phyloP scores from a whole-genome alignment of 805 yeast genomes.

The Candida sakaeoensis region DNA sequence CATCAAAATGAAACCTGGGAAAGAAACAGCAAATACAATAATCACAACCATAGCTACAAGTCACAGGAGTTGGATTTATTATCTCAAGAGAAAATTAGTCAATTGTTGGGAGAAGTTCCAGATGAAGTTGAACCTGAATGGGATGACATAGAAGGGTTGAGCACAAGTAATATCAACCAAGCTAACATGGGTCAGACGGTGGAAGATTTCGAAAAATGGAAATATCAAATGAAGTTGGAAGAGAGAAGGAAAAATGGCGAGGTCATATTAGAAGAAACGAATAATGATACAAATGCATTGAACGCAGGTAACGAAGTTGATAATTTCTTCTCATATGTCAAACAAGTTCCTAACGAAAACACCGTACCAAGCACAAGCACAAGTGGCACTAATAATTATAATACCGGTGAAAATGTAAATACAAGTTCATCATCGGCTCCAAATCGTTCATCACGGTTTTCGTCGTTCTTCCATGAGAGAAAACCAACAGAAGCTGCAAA shows the following conservation, averaged over 20 bases:
- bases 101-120: constrained; percentile 31
- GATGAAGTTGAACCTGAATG: constrained; percentile 39
- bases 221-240: constrained; percentile 48
- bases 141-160: constrained; percentile 19
- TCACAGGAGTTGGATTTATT: constrained; percentile 26
- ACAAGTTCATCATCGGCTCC: constrained; percentile 6
- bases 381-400: constrained; percentile 6
- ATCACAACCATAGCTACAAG: constrained; percentile 9
- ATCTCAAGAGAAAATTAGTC: constrained; percentile 30
- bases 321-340: constrained; percentile 40
- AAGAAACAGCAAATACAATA: constrained; percentile 11
- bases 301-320: constrained; percentile 39
- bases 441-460: constrained; percentile 33
- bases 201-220: constrained; percentile 60
- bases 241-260: constrained; percentile 48
- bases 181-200: constrained; percentile 45
- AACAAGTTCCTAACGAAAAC: constrained; percentile 23
- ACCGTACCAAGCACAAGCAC: constrained; percentile 3
- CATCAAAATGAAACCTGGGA: constrained; percentile 29
- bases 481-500: background rate
- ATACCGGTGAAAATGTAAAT: background rate
- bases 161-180: constrained; percentile 16
- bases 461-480: constrained; percentile 26
- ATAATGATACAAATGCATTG: constrained; percentile 8
- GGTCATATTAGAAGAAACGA: constrained; percentile 12